phyloP scores from a whole-genome alignment of 345 rosid species.

The Jatropha curcas region DNA sequence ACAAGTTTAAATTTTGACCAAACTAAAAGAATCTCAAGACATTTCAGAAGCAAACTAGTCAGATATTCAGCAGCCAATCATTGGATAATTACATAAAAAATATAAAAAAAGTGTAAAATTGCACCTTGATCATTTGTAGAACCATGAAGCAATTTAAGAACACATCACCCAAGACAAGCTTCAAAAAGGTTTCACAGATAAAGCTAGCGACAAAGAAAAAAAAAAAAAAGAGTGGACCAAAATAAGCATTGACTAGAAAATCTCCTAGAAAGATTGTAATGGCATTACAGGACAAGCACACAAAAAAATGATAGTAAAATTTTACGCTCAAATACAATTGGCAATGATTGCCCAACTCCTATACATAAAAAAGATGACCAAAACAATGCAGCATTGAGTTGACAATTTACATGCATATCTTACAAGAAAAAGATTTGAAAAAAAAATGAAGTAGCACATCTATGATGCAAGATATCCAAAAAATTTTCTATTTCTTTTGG shows the following conservation, averaged over 20 bases:
- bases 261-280: not conserved
- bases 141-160: too few relatives aligned
- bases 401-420: not conserved
- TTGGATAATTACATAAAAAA: too few relatives aligned
- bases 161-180: too few relatives aligned
- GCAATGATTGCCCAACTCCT: not conserved
- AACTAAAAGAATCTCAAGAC: too few relatives aligned
- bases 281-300: not conserved
- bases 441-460: not conserved
- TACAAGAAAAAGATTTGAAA: not conserved
- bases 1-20: too few relatives aligned
- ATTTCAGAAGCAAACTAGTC: too few relatives aligned
- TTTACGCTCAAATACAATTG: not conserved
- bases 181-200: too few relatives aligned
- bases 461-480: not conserved
- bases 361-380: not conserved
- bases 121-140: too few relatives aligned
- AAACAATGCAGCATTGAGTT: not conserved
- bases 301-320: not conserved
- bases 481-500: not conserved
- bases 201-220: not conserved
- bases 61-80: too few relatives aligned
- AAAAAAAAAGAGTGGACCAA: not conserved
- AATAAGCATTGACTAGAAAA: not conserved
- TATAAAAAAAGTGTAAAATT: too few relatives aligned